Base-by-base conservation (phyloP, 1,284 basidiomycete genomes). In the Athelia psychrophila region DNA sequence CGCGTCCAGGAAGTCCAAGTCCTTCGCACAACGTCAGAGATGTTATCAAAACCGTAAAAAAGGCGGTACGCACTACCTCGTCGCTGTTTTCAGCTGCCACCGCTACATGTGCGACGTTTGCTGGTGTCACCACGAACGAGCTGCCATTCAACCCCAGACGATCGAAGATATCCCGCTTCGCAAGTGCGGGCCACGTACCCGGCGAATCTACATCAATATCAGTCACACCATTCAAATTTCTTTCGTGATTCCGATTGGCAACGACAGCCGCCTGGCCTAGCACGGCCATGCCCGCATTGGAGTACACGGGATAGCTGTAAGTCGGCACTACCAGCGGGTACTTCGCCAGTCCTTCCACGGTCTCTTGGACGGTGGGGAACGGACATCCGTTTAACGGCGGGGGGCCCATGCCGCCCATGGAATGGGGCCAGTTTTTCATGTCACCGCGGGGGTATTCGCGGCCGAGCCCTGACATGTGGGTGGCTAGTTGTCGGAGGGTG, bases 131-230 rank as follows among this genome's bases (percentile, higher is more conserved):
- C 13, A 64, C 56, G 55, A 72, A 77, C 48, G 71, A 71, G 51
- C 68, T 73, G 44, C 65, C 66, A 44, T 70, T 73, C 47, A 77
- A 49, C 6, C 65, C 64, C 30, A 81, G 62, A 2, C 75, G 73
- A 15, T 62, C 61, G 57, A 79, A 73, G n/a, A 79, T 69, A 54
- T 78, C 74, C 35, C 68, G 60, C 12, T 73, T 55, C 20, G 78
- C 25, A n/a, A 79, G 61, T 22, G 38, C n/a, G 5, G 16, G 38
- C 38, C 38, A 42, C 9, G 38, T 8, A n/a, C n/a, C n/a, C 8
- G 38, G 38, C 12, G 12, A 12, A 12, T 35, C 33, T 12, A 35
- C 33, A n/a, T n/a, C n/a, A 30, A 13, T 30, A 13, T 30, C 6
- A 6, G 27, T 30, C 9, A n/a, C 38, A n/a, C 38, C 10, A 33